phyloP scores from a whole-genome alignment of 768 basidiomycete genomes.

The Lactarius pseudohatsudake region DNA sequence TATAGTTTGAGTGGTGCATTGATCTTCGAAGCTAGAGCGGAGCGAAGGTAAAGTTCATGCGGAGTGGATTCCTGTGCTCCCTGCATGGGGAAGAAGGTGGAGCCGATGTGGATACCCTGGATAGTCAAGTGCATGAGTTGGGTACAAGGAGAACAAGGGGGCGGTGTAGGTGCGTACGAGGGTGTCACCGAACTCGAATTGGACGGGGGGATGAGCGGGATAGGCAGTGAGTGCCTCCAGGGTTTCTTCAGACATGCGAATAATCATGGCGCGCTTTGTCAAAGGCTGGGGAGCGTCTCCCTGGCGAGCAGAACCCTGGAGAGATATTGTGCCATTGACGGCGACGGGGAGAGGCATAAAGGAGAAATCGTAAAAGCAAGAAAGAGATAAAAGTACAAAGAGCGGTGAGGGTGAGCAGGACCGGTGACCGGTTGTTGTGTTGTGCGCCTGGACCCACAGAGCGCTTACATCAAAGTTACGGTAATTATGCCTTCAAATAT shows the following conservation, averaged over 20 bases:
- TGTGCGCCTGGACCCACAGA: not conserved
- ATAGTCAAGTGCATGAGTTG: not conserved
- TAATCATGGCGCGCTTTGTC: constrained; percentile 72
- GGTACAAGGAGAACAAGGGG: not conserved
- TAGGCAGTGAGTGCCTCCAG: constrained; percentile 62
- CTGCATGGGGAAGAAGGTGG: constrained; percentile 60
- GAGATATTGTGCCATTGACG: constrained; percentile 49
- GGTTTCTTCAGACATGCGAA: constrained; percentile 72
- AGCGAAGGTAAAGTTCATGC: constrained; percentile 74
- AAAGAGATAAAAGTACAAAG: constrained; percentile 11
- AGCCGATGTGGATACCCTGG: constrained; percentile 58
- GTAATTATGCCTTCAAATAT: constrained; percentile 45
- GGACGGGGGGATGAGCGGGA: constrained; percentile 46
- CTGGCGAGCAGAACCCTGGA: constrained; percentile 57
- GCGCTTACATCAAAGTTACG: constrained; percentile 1
- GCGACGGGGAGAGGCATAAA: constrained; percentile 64
- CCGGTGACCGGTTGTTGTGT: constrained; percentile 1
- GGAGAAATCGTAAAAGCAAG: constrained; percentile 9
- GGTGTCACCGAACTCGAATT: constrained; percentile 60
- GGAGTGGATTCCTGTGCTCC: constrained; percentile 51
- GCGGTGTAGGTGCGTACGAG: constrained; percentile 46
- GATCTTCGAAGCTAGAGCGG: constrained; percentile 55
- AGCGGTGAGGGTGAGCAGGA: not conserved
- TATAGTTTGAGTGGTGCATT: constrained; percentile 68
- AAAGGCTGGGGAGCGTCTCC: constrained; percentile 57